A percentile compares a stretch with the other conserved stretches of the same genome.
These are phyloP conservation scores for Mycosphaerella arachidis DNA, from an alignment of 2,329 filamentous ascomycete genomes.

Conservation along the genomic window DNA sequence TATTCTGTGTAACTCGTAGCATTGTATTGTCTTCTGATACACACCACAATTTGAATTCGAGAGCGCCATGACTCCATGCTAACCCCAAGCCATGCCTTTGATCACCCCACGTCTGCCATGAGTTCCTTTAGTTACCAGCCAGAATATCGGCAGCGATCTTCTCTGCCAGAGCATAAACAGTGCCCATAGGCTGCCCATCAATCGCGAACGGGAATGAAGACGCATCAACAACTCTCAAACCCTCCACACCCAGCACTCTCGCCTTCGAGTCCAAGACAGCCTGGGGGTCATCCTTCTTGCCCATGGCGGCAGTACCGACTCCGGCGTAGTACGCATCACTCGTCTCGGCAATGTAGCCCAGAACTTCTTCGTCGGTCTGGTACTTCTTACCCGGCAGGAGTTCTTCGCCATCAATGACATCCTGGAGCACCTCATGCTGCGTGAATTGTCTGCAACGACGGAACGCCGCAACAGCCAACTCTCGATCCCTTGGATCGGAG, in stretches of 20 bases:
- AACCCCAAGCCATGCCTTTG: neutral
- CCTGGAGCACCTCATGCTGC: conserved; percentile 25
- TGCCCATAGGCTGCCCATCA: conserved; percentile 3
- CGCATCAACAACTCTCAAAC: conserved; percentile 20
- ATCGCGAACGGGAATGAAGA: neutral
- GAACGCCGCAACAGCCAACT: conserved; percentile 32
- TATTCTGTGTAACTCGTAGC: neutral
- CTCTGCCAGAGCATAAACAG: conserved; percentile 3
- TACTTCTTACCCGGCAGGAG: conserved; percentile 17
- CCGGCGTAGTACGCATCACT: conserved; percentile 15
- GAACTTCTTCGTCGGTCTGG: conserved; percentile 12
- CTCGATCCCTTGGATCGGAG: conserved; percentile 30
- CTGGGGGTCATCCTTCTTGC: conserved; percentile 19
- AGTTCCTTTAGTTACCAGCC: neutral
- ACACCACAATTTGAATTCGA: neutral
- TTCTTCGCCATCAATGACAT: conserved; percentile 10
- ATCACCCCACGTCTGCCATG: neutral
- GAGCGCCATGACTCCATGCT: neutral
- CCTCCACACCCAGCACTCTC: conserved; percentile 34
- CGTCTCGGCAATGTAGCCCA: conserved; percentile 21
- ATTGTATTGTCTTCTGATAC: neutral
- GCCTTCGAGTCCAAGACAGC: conserved; percentile 36
- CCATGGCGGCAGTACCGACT: conserved; percentile 20
- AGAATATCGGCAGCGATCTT: conserved; percentile 3
- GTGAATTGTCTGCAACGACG: conserved; percentile 33